Base-by-base conservation (phyloP, 805 yeast genomes). In the Kazachstania kunashirensis region DNA sequence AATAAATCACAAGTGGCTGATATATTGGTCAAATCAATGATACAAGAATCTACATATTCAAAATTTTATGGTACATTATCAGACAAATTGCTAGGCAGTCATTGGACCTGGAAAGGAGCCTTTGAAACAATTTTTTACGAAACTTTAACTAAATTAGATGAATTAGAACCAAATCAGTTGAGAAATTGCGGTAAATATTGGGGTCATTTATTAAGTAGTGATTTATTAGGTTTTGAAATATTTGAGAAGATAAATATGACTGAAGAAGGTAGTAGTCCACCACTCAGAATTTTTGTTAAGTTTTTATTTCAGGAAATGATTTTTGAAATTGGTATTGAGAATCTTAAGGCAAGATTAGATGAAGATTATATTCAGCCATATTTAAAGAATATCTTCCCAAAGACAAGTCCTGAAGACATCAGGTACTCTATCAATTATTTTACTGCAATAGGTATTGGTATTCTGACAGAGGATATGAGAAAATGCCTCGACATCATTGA, bases 361-460 rank as follows among this genome's bases (percentile, higher is more conserved):
- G 83, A 80, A 40, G 70, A 67, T 0, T 71, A 70, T 39, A 62
- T 75, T 13, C 65, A 65, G 34, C 70, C 71, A 0, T 68, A 47
- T 32, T 40, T 80, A 23, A 46, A 41, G 2, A 84, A 84, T 0
- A 45, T 88, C 26, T 83, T 88, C 49, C 96, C 95, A 0, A 51
- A 20, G 10, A 60, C 58, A 2, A 67, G 67, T 37, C 65, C 67
- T 5, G 78, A 75, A 8, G 62, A 72, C 45, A 61, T 79, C 11
- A 66, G 89, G 41, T 89, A 88, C 54, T 71, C 94, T 2, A 85
- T 86, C 53, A 89, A 89, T 53, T 89, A 70, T 55, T 89, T 89
- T 58, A 89, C 96, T 0, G 96, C 96, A 1, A 85, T 89, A 43
- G 94, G 94, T 0, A 56, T 89, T 33, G 96, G 96, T 31, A 68